A percentile compares a stretch with the other conserved stretches of the same genome.
Conservation (phyloP, 2,329 filamentous ascomycete genomes). For the Colletotrichum lini region DNA sequence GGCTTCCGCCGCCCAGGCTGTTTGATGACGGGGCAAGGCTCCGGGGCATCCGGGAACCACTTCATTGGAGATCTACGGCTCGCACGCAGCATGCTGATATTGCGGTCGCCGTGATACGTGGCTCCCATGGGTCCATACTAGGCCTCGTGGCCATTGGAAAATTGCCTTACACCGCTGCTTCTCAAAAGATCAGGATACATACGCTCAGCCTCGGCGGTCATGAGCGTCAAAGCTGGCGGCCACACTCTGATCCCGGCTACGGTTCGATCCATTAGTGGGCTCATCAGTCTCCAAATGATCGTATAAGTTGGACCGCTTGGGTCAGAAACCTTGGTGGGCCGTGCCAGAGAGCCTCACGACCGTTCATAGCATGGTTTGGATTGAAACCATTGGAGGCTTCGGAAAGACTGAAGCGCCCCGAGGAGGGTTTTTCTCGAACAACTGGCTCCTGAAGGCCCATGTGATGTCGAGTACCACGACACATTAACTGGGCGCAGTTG, state of each 20-base stretch:
- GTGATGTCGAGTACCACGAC: background rate
- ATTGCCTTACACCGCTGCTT: conserved; percentile 38
- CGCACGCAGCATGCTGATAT: conserved; percentile 10
- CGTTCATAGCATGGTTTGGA: background rate
- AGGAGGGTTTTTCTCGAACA: conserved; percentile 6
- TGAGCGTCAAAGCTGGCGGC: conserved; percentile 19
- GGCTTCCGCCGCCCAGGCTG: background rate
- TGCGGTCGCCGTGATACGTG: conserved; percentile 3
- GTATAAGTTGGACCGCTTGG: conserved; percentile 1
- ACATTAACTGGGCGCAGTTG: background rate
- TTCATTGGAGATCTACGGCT: background rate
- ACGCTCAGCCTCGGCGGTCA: conserved; percentile 6
- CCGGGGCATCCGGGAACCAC: conserved; percentile 15
- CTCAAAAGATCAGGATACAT: background rate
- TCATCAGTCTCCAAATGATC: conserved; percentile 4
- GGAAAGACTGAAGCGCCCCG: background rate
- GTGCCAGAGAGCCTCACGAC: background rate
- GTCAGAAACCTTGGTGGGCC: conserved; percentile 26
- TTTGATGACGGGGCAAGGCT: conserved; percentile 4
- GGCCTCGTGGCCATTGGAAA: background rate
- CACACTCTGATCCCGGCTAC: conserved; percentile 7
- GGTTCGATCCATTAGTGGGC: background rate
- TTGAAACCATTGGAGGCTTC: background rate
- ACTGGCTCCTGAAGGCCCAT: background rate
- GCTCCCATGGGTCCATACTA: background rate